These are phyloP conservation scores for Hymenoscyphus albidus DNA, from an alignment of 2,329 filamentous ascomycete genomes.

Conservation along the genomic window DNA sequence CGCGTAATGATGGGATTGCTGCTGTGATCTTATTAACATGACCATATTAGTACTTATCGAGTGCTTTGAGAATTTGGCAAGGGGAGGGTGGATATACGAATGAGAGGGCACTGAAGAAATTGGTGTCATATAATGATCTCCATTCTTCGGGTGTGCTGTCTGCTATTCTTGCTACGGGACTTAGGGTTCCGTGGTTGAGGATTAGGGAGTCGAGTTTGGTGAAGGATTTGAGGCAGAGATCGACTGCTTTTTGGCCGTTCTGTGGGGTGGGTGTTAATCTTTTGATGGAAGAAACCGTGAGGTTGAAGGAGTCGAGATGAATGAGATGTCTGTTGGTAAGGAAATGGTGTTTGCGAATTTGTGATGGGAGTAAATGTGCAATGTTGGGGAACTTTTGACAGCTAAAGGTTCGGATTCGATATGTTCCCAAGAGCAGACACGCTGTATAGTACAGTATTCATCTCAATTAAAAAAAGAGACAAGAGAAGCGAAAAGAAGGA, in stretches of 20 bases:
- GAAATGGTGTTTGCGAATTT: neutral
- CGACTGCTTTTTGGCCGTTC: conserved; percentile 57
- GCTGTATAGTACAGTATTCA: too few species aligned
- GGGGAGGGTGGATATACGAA: conserved; percentile 50
- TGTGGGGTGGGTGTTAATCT: conserved; percentile 13
- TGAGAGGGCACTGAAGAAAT: conserved; percentile 79
- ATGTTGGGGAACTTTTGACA: too few species aligned
- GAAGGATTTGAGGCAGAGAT: conserved; percentile 63
- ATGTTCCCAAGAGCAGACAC: too few species aligned
- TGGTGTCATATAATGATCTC: conserved; percentile 73
- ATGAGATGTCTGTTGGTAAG: neutral
- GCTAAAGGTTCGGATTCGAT: too few species aligned
- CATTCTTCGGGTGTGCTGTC: conserved; percentile 69
- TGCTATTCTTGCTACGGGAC: conserved; percentile 68
- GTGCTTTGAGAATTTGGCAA: too few species aligned
- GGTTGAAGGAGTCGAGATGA: neutral
- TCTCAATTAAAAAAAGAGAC: too few species aligned
- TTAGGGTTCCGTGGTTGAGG: conserved; percentile 80
- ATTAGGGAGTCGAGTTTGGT: conserved; percentile 75
- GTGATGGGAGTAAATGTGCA: too few species aligned
- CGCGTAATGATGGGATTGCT: conserved; percentile 64
- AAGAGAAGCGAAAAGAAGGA: too few species aligned
- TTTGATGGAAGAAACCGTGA: neutral
- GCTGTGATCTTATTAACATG: conserved; percentile 56
- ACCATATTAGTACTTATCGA: too few species aligned